Evolutionary conservation across 352 stramenopile species (phyloP).

Genomic region (Phytopythium litorale): DNA sequence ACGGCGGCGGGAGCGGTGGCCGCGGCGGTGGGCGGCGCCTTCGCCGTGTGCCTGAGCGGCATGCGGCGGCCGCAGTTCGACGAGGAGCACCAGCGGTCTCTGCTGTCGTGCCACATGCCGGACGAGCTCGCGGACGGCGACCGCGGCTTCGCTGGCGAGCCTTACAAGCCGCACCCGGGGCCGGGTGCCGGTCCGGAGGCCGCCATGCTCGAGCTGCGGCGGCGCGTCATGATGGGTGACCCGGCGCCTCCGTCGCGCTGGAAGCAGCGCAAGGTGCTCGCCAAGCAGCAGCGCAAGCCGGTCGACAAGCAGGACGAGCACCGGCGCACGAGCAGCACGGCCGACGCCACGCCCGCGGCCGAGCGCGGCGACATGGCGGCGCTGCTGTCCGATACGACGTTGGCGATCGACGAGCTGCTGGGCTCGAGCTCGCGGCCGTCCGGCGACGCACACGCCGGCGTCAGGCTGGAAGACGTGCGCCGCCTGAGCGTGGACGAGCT

Average conservation of each 20-base stretch:
- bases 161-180: not conserved
- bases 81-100: slow-evolving; percentile 63
- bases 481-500: slow-evolving; percentile 57
- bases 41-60: slow-evolving; percentile 46
- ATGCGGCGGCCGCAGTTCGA: slow-evolving; percentile 59
- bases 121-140: slow-evolving; percentile 36
- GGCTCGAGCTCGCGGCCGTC: slow-evolving; percentile 14
- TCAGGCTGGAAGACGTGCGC: slow-evolving; percentile 35
- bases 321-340: slow-evolving; percentile 10
- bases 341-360: slow-evolving; percentile 12
- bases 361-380: slow-evolving; percentile 11
- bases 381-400: slow-evolving; percentile 45
- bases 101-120: slow-evolving; percentile 48
- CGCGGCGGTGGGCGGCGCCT: slow-evolving; percentile 20
- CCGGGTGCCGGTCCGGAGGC: slow-evolving; percentile 24
- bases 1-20: slow-evolving; percentile 22
- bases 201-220: slow-evolving; percentile 65
- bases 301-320: slow-evolving; percentile 12
- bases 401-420: slow-evolving; percentile 46
- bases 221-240: slow-evolving; percentile 54
- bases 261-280: slow-evolving; percentile 37
- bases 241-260: slow-evolving; percentile 25
- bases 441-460: slow-evolving; percentile 18
- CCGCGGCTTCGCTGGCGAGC: slow-evolving; percentile 6
- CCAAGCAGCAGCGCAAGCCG: slow-evolving; percentile 14